Conservation (phyloP, 2,329 filamentous ascomycete species). For the Exophiala spinifera region DNA sequence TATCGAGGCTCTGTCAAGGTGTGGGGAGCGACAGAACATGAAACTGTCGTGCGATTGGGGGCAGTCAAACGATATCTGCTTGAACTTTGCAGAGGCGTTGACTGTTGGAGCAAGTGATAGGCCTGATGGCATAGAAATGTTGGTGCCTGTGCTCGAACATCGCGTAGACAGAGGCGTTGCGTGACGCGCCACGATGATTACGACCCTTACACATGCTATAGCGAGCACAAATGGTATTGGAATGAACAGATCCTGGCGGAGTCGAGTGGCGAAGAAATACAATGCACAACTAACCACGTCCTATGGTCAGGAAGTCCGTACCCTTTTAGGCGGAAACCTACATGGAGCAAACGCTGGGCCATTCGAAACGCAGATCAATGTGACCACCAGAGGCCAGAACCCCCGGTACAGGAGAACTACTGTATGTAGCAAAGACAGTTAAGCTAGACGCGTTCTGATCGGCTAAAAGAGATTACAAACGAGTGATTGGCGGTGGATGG, state of each 20-base stretch:
- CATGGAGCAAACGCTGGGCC: not conserved
- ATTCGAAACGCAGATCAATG: slow-evolving; percentile 19
- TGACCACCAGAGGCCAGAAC: slow-evolving; percentile 7
- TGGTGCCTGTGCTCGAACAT: not conserved
- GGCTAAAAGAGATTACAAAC: slow-evolving; percentile 8
- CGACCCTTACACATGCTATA: not conserved
- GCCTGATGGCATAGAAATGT: slow-evolving; percentile 3
- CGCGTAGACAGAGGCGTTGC: too few species aligned
- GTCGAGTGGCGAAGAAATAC: too few species aligned
- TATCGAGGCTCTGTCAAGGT: slow-evolving; percentile 21
- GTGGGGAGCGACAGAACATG: slow-evolving; percentile 5
- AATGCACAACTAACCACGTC: not conserved
- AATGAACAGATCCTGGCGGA: too few species aligned
- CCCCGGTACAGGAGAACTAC: too few species aligned
- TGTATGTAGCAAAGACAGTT: slow-evolving; percentile 3
- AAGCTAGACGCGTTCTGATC: not conserved
- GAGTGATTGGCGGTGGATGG: slow-evolving; percentile 6
- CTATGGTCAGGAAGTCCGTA: too few species aligned
- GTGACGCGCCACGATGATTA: not conserved
- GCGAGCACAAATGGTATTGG: too few species aligned
- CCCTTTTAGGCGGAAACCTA: too few species aligned
- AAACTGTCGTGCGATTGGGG: not conserved
- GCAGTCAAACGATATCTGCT: slow-evolving; percentile 1
- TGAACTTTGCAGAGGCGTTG: not conserved
- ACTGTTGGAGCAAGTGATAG: too few species aligned